These are phyloP conservation scores for Galeopsis tetrahit DNA, from an alignment of 257 asterid species.

Conservation along the genomic window DNA sequence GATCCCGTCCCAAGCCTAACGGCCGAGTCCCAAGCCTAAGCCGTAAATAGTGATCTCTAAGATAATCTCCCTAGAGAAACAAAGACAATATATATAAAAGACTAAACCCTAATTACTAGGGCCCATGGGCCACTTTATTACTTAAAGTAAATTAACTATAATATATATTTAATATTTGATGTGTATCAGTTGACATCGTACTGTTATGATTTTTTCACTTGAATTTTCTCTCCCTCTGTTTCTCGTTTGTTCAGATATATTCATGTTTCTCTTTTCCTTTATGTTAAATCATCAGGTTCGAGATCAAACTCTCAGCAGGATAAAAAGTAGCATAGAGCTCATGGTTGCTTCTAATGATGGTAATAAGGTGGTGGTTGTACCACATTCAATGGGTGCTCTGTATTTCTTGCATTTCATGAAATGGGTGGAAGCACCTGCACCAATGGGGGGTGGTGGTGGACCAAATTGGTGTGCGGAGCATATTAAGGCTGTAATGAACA, in stretches of 20 bases:
- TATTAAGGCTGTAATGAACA: constrained; percentile 79
- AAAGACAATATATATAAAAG: too few relatives aligned
- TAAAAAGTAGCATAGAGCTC: constrained; percentile 78
- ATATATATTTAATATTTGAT: too few relatives aligned
- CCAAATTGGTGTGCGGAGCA: constrained; percentile 79
- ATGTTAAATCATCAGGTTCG: constrained; percentile 57
- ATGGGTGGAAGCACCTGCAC: constrained; percentile 85
- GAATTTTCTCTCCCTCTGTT: constrained; percentile 14
- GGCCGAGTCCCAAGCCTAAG: too few relatives aligned
- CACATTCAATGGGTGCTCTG: constrained; percentile 86
- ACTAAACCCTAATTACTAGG: too few relatives aligned
- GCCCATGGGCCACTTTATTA: too few relatives aligned
- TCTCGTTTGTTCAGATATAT: constrained; percentile 19
- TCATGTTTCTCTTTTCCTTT: constrained; percentile 18
- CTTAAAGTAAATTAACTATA: too few relatives aligned
- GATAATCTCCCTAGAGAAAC: too few relatives aligned
- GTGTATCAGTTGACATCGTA: constrained; percentile 9
- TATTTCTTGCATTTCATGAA: constrained; percentile 91
- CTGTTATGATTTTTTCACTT: constrained; percentile 7
- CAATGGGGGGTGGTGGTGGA: constrained; percentile 93
- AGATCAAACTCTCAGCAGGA: constrained; percentile 79
- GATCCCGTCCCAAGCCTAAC: too few relatives aligned
- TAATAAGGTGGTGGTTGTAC: constrained; percentile 74
- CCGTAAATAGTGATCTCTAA: too few relatives aligned
- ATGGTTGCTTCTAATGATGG: constrained; percentile 77